Evolutionary conservation across 331 rosid genomes (phyloP).

Genomic region (Saraca asoca): DNA sequence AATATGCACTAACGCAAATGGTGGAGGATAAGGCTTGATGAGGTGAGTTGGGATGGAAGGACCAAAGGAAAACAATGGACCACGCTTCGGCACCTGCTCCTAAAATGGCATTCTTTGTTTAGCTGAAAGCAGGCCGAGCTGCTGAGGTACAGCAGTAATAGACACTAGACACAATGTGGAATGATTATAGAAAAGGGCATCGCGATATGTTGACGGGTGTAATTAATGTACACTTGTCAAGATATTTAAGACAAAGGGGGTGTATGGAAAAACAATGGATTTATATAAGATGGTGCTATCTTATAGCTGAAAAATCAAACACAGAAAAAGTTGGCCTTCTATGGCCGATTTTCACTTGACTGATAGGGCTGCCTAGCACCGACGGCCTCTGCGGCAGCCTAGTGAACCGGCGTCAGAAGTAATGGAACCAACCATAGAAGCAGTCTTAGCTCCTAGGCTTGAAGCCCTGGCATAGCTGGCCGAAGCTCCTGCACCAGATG

Average conservation of each 20-base stretch:
- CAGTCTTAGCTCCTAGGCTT: conserved; percentile 95
- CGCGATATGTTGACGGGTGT: conserved; percentile 59
- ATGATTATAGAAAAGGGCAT: conserved; percentile 15
- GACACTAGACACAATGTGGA: conserved; percentile 41
- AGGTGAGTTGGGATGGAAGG: conserved; percentile 21
- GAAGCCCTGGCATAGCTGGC: conserved; percentile 97
- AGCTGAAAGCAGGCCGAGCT: conserved; percentile 94
- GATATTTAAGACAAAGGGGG: conserved; percentile 35
- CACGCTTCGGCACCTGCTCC: conserved; percentile 97
- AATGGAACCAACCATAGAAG: conserved; percentile 85
- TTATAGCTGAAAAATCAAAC: conserved; percentile 41
- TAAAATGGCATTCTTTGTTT: conserved; percentile 53
- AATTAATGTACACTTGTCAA: conserved; percentile 86
- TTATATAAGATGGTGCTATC: conserved; percentile 39
- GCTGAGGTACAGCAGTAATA: conserved; percentile 75
- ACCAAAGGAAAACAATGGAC: conserved; percentile 38
- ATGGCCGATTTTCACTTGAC: conserved; percentile 26
- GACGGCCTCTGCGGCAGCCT: conserved; percentile 72
- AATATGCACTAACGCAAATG: conserved; percentile 29
- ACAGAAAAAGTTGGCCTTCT: conserved; percentile 29
- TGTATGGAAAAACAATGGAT: conserved; percentile 39
- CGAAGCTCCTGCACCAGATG: conserved; percentile 96
- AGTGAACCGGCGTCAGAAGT: conserved; percentile 83
- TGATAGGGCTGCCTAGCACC: conserved; percentile 56
- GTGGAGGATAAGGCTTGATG: conserved; percentile 42